Percentiles rank a stretch among this genome's conserved stretches.
Evolutionary conservation across 495 filamentous ascomycete genomes (phyloP).

Genomic region (Penicillium mononematosum): DNA sequence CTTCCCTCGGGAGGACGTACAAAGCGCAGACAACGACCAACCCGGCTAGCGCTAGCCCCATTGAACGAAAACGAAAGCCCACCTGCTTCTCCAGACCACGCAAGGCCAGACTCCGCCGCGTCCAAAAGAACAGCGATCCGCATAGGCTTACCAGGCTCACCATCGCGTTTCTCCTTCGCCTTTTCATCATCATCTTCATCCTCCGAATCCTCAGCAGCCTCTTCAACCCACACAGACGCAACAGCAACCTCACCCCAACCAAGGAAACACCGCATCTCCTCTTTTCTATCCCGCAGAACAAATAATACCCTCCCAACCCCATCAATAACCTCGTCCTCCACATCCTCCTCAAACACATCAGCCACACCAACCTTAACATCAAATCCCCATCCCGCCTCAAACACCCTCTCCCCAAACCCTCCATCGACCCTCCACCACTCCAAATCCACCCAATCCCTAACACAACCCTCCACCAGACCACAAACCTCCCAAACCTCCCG

Average conservation of each 20-base stretch:
- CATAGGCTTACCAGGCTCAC: slow-evolving; percentile 35
- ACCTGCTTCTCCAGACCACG: slow-evolving; percentile 21
- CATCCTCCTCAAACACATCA: slow-evolving; percentile 23
- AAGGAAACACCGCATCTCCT: slow-evolving; percentile 13
- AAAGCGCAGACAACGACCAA: slow-evolving; percentile 32
- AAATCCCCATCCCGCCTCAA: slow-evolving; percentile 10
- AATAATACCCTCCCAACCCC: slow-evolving; percentile 21
- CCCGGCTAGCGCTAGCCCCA: slow-evolving; percentile 22
- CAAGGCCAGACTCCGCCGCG: slow-evolving; percentile 35
- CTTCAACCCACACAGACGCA: slow-evolving; percentile 12
- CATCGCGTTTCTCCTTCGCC: slow-evolving; percentile 38
- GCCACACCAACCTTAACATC: slow-evolving; percentile 25
- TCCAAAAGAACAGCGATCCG: slow-evolving; percentile 45
- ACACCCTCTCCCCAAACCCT: slow-evolving; percentile 7
- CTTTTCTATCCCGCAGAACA: slow-evolving; percentile 29
- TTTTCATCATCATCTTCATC: slow-evolving; percentile 41
- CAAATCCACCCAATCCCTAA: background rate
- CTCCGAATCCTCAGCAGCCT: slow-evolving; percentile 21
- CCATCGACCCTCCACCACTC: slow-evolving; percentile 27
- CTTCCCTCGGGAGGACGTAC: slow-evolving; percentile 53
- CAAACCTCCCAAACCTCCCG: too few relatives aligned
- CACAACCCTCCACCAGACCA: slow-evolving; percentile 21
- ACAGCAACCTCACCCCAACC: background rate
- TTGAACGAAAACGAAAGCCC: slow-evolving; percentile 27
- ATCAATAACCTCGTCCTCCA: slow-evolving; percentile 37